These are phyloP conservation scores for Fusarium domesticum DNA, from an alignment of 2,329 filamentous ascomycete species.

Conservation along the genomic window DNA sequence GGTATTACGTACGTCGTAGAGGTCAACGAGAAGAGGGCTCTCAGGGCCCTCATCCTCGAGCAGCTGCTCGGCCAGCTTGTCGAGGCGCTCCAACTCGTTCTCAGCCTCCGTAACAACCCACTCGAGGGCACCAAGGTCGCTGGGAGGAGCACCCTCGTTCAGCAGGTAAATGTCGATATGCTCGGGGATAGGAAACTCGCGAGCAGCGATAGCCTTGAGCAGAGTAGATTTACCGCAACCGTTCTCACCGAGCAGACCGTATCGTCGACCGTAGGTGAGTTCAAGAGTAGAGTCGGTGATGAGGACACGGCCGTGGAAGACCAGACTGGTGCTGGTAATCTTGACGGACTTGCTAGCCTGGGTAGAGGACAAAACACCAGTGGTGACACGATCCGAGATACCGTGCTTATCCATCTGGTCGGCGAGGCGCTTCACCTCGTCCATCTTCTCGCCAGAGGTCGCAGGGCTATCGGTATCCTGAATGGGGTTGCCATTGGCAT, in stretches of 20 bases:
- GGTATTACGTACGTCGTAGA: slow-evolving; percentile 78
- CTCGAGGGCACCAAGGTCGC: slow-evolving; percentile 85
- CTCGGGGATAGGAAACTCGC: slow-evolving; percentile 93
- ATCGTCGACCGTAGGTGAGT: slow-evolving; percentile 86
- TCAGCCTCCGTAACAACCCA: slow-evolving; percentile 97
- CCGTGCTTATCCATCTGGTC: slow-evolving; percentile 95
- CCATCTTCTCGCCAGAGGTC: slow-evolving; percentile 68
- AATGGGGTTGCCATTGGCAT: slow-evolving; percentile 58
- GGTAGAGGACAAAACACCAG: slow-evolving; percentile 88
- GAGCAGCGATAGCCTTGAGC: slow-evolving; percentile 86
- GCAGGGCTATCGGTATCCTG: slow-evolving; percentile 61
- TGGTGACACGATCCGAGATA: slow-evolving; percentile 95
- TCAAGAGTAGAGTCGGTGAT: slow-evolving; percentile 93
- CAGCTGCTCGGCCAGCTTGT: slow-evolving; percentile 83
- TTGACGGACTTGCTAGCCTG: slow-evolving; percentile 89
- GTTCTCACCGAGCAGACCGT: slow-evolving; percentile 96
- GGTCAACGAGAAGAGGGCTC: slow-evolving; percentile 81
- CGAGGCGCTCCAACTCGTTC: slow-evolving; percentile 85
- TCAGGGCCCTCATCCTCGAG: slow-evolving; percentile 92
- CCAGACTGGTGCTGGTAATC: slow-evolving; percentile 87
- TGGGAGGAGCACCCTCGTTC: slow-evolving; percentile 92
- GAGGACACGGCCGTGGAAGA: slow-evolving; percentile 96
- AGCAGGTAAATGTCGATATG: slow-evolving; percentile 98
- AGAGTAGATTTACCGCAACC: slow-evolving; percentile 98
- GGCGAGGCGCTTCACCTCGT: slow-evolving; percentile 80